phyloP scores from a whole-genome alignment of 1,139 yeast species.

The Yamadazyma blattariae region DNA sequence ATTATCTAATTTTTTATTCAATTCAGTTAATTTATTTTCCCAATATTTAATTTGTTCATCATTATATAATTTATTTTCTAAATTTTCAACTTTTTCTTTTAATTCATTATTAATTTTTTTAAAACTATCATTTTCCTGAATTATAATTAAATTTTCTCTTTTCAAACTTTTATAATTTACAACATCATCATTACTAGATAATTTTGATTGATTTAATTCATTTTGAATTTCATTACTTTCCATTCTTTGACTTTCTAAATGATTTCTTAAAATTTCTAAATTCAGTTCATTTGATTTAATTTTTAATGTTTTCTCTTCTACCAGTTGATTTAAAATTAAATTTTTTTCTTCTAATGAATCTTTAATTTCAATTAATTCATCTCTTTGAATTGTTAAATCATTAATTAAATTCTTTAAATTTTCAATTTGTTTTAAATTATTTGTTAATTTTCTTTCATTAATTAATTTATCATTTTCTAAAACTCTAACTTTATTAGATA shows the following conservation, averaged over 20 bases:
- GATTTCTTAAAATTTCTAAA: conserved; percentile 31
- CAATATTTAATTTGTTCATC: conserved; percentile 46
- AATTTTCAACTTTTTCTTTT: conserved; percentile 25
- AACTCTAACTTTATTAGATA: conserved; percentile 46
- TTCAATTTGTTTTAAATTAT: conserved; percentile 48
- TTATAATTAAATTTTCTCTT: conserved; percentile 36
- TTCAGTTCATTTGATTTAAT: conserved; percentile 32
- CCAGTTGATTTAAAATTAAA: conserved; percentile 39
- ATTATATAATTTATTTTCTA: conserved; percentile 43
- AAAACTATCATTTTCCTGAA: conserved; percentile 43
- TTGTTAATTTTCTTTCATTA: conserved; percentile 45
- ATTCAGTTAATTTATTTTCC: conserved; percentile 37
- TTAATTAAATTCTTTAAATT: conserved; percentile 52
- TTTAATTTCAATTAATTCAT: conserved; percentile 45
- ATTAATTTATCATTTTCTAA: conserved; percentile 43
- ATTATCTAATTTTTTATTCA: conserved; percentile 30
- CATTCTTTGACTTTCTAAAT: conserved; percentile 32
- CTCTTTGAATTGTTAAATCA: conserved; percentile 50
- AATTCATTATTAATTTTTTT: conserved; percentile 36
- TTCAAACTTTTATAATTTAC: conserved; percentile 38
- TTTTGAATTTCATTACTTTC: conserved; percentile 31
- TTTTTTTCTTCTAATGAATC: conserved; percentile 46
- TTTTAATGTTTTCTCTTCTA: conserved; percentile 40
- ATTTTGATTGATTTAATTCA: conserved; percentile 35
- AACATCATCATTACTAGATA: conserved; percentile 28